phyloP scores from a whole-genome alignment of 192 early-diverging fungal species.

The Backusella parvicylindrica region DNA sequence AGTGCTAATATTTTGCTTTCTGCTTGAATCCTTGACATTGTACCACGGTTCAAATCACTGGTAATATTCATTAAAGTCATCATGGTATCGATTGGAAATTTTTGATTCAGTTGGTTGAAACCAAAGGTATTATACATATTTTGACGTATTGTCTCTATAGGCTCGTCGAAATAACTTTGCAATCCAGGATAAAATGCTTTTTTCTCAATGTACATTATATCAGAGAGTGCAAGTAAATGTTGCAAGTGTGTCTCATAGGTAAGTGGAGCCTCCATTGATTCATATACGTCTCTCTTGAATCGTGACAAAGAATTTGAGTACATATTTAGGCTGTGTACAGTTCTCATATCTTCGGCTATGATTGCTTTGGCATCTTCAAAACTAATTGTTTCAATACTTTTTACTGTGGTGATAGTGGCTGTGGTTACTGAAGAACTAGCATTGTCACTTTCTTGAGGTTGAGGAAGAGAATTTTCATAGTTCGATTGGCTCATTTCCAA shows the following conservation, averaged over 20 bases:
- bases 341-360: no score
- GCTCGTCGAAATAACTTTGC: no score
- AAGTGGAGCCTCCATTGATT: no score
- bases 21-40: background rate
- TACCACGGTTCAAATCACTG: background rate
- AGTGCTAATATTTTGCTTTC: background rate
- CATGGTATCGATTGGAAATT: background rate
- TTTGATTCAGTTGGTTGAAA: background rate
- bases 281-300: no score
- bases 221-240: no score
- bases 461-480: background rate
- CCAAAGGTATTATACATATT: background rate
- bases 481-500: background rate
- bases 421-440: background rate
- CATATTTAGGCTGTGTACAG: no score
- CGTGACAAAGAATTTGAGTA: no score
- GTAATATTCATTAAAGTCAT: background rate
- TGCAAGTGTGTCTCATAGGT: no score
- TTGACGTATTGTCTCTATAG: no score
- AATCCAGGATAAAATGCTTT: no score
- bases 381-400: background rate
- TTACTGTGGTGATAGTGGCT: background rate
- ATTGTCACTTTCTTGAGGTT: background rate
- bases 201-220: no score
- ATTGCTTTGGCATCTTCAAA: background rate